Evolutionary conservation across 2,329 filamentous ascomycete species (phyloP), one percentile per base, ranked within the genome.

Genomic region (Fusarium sp.): DNA sequence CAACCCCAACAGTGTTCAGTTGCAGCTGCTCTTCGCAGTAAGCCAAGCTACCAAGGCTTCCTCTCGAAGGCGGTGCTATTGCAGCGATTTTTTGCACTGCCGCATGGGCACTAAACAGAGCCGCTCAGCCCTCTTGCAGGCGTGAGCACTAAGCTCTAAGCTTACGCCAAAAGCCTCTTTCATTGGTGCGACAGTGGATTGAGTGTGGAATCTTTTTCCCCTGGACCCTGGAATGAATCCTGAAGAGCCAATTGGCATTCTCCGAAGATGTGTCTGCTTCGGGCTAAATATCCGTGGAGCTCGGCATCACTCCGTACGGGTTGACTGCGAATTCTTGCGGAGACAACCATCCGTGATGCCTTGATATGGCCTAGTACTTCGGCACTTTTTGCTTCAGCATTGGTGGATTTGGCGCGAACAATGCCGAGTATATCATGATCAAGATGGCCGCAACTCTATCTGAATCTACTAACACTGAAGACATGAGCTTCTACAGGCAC

Each of bases 131-230:
- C 13, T n/a, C 27, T 21, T 14, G 20, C 9, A 21, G n/a, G 29
- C 21, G 43, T 54, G 27, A 62, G 47, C 58, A 21, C 58, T 62
- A 62, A 45, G 27, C 29, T 9, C 13, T 36, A 36, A 45, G 25
- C 18, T 21, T 17, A 31, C 17, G 7, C 13, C n/a, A n/a, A 41
- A 17, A 10, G 5, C 14, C 6, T 23, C 7, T 21, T 5, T 13
- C 31, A 56, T 62, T 62, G 57, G 48, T 37, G 36, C 27, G 27
- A 20, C 17, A 10, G 5, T 3, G 25, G 27, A 23, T 23, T 42
- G 11, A 31, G 29, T 29, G 14, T 20, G 36, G 47, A 29, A 41
- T 45, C 27, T 14, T 25, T 61, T 13, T n/a, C 3, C 48, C 57
- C 48, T 55, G 41, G 13, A 56, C 14, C 8, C 8, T 31, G 29